Evolutionary conservation across 2,329 filamentous ascomycete species (phyloP), one percentile per base, ranked within the genome.

Genomic region (Nigrospora osmanthi): DNA sequence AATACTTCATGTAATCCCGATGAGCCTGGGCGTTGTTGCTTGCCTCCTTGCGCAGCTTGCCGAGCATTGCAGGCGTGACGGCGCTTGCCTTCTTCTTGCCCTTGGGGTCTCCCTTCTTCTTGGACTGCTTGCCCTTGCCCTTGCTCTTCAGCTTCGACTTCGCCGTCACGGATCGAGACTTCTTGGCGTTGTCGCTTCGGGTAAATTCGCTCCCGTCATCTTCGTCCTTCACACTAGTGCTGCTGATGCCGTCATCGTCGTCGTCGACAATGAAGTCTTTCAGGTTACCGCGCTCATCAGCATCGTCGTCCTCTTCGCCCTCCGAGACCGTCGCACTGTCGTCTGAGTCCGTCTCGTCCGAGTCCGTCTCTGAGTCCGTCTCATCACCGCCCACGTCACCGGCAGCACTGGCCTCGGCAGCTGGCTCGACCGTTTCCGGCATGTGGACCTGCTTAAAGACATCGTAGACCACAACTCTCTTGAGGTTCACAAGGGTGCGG

Each of bases 381-480:
- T 63, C 60, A 11, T 62, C 58, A 38, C 65, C 61, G 2, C 71
- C 70, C 1, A 60, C 55, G n/a, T 64, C 64, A 28, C 51, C 58
- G 33, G 47, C 48, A 7, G 23, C 10, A 9, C 59, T 58, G 3
- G 56, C 56, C 36, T 64, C 59, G 28, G 14, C 40, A 1, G 23
- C 37, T 15, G 17, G 5, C 16, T 31, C 19, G 6, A 68, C 56
- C 13, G 66, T 58, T 42, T 82, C 72, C 11, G 80, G 78, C 64
- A 82, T 80, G 57, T 91, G 77, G 1, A 86, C 79, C 53, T 81
- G 81, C 55, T 81, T 82, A 67, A 95, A 95, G 9, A 80, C 75
- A 6, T 75, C 69, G 56, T 83, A 84, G 48, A 87, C 85, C 46
- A 90, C 89, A 50, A 89, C 76, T 47, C 83, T 83, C 46, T 76